Evolutionary conservation across 352 stramenopile species (phyloP).

Genomic region (Globisporangium emineosum): DNA sequence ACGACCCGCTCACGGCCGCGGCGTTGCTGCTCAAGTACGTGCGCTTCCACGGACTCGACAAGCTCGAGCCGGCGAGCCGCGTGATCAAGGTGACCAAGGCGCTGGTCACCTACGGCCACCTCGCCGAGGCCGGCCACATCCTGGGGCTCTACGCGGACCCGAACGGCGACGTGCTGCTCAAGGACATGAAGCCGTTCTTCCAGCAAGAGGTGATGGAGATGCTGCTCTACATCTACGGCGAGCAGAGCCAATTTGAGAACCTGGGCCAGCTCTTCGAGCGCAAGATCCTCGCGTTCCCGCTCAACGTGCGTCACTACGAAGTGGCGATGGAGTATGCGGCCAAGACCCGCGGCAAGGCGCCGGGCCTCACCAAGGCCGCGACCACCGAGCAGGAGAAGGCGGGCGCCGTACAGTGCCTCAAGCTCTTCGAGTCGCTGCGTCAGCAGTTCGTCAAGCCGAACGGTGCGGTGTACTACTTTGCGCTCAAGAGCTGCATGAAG

Average conservation of each 20-base stretch:
- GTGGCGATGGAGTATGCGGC: conserved; percentile 61
- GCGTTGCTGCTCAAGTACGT: conserved; percentile 59
- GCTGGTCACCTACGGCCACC: conserved; percentile 38
- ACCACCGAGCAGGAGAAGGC: conserved; percentile 20
- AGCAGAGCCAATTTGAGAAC: conserved; percentile 38
- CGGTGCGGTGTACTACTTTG: conserved; percentile 67
- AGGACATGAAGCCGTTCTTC: conserved; percentile 50
- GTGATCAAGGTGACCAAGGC: conserved; percentile 48
- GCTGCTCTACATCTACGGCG: conserved; percentile 67
- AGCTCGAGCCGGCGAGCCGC: conserved; percentile 30
- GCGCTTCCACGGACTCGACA: conserved; percentile 40
- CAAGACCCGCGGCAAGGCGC: conserved; percentile 2
- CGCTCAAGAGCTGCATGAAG: conserved; percentile 54
- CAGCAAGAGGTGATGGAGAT: conserved; percentile 70
- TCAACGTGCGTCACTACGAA: conserved; percentile 62
- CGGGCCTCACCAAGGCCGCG: conserved; percentile 14
- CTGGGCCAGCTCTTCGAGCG: conserved; percentile 49
- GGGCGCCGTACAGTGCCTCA: conserved; percentile 47
- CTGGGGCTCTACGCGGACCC: conserved; percentile 43
- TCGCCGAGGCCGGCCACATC: conserved; percentile 48
- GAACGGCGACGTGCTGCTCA: conserved; percentile 39
- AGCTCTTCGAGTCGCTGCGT: conserved; percentile 72
- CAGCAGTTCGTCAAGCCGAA: conserved; percentile 77
- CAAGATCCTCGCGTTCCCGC: conserved; percentile 42
- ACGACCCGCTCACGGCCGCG: conserved; percentile 37